phyloP scores from a whole-genome alignment of 2,329 filamentous ascomycete genomes.

The Ophiognomonia clavigignenti-juglandacearum region DNA sequence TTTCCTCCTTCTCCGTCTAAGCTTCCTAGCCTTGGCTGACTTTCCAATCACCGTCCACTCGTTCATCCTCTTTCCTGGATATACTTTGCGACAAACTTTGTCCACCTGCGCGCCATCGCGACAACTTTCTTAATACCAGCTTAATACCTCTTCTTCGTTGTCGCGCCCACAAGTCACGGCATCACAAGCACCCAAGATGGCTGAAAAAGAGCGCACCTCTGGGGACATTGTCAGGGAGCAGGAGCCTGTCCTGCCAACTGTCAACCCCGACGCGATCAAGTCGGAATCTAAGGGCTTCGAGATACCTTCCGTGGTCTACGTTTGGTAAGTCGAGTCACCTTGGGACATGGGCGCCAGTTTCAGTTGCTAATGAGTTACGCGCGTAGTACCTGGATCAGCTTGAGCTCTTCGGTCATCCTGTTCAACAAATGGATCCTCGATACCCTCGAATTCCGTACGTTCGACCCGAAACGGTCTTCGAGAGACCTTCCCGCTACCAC shows the following conservation, averaged over 20 bases:
- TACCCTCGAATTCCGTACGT: slow-evolving; percentile 75
- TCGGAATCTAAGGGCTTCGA: slow-evolving; percentile 52
- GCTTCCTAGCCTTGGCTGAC: slow-evolving; percentile 4
- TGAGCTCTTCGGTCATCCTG: slow-evolving; percentile 91
- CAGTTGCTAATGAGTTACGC: background rate
- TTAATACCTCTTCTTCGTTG: background rate
- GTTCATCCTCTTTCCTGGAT: slow-evolving; percentile 5
- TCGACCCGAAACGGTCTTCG: background rate
- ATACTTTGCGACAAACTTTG: background rate
- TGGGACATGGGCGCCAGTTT: background rate
- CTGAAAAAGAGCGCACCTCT: slow-evolving; percentile 78
- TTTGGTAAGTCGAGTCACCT: slow-evolving; percentile 47
- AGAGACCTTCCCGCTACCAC: background rate
- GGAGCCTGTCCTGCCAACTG: slow-evolving; percentile 66
- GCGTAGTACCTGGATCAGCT: slow-evolving; percentile 78
- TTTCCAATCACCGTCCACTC: slow-evolving; percentile 7
- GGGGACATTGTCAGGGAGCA: slow-evolving; percentile 66
- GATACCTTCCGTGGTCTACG: slow-evolving; percentile 82
- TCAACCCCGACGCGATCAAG: slow-evolving; percentile 74
- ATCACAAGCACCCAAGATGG: slow-evolving; percentile 42
- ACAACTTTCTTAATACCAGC: background rate
- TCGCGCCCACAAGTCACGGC: background rate
- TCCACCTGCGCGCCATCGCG: background rate
- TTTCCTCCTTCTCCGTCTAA: background rate
- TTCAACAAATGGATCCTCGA: slow-evolving; percentile 99